These are phyloP conservation scores for Moesziomyces globuligerus DNA, from an alignment of 1,284 basidiomycete genomes.

Conservation along the genomic window DNA sequence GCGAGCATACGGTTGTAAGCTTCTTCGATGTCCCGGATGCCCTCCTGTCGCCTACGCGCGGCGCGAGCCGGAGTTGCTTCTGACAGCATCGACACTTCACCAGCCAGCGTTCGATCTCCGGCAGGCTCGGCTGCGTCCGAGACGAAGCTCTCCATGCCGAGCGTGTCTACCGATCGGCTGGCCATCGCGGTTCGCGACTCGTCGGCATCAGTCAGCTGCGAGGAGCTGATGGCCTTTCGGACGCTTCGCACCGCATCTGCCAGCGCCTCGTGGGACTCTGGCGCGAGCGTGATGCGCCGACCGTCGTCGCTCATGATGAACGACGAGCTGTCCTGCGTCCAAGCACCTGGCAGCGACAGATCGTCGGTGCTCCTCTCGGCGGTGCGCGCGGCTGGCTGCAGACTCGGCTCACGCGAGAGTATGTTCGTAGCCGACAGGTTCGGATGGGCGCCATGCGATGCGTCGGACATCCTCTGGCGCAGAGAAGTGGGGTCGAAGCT, in stretches of 20 bases:
- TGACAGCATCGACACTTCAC: conserved; percentile 29
- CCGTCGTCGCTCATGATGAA: conserved; percentile 35
- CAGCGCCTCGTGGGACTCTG: conserved; percentile 47
- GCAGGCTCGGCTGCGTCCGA: conserved; percentile 22
- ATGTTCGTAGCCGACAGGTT: conserved; percentile 36
- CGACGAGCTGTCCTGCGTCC: conserved; percentile 27
- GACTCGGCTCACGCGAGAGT: conserved; percentile 26
- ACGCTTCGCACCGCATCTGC: conserved; percentile 49
- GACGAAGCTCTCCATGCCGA: conserved; percentile 26
- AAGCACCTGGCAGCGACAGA: conserved; percentile 36
- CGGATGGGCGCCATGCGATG: conserved; percentile 24
- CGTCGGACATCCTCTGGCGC: conserved; percentile 40
- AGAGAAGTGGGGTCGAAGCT: conserved; percentile 43
- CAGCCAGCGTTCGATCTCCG: conserved; percentile 10
- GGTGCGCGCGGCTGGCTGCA: conserved; percentile 3
- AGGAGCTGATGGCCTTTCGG: conserved; percentile 46
- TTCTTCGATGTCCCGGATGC: conserved; percentile 50
- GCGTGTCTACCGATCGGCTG: conserved; percentile 21
- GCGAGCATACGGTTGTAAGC: conserved; percentile 54
- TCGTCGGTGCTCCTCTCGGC: conserved; percentile 27
- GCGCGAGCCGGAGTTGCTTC: conserved; percentile 45
- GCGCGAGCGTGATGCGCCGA: conserved; percentile 39
- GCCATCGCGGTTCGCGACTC: conserved; percentile 13
- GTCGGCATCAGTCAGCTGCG: conserved; percentile 30
- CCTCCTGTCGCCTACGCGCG: conserved; percentile 40